These are phyloP conservation scores for Aspergillus hiratsukae DNA, from an alignment of 2,329 filamentous ascomycete genomes.

Conservation along the genomic window DNA sequence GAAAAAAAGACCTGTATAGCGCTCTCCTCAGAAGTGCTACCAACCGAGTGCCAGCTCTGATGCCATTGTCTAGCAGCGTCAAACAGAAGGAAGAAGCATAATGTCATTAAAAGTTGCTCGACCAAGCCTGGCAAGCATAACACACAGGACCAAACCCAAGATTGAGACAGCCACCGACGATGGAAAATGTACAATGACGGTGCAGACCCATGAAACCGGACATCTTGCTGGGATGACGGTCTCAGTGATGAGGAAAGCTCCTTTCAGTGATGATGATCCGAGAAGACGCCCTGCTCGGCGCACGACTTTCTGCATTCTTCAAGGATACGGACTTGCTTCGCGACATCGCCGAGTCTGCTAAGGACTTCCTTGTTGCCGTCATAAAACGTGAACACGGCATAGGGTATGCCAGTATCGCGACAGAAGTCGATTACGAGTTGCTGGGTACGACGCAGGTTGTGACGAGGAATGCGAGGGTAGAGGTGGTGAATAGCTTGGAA, in stretches of 20 bases:
- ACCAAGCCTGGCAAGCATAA: neutral
- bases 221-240: neutral
- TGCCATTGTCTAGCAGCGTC: neutral
- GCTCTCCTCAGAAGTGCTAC: neutral
- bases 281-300: slow-evolving; percentile 27
- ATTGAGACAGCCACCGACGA: neutral
- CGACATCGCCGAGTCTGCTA: slow-evolving; percentile 69
- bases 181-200: neutral
- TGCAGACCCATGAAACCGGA: neutral
- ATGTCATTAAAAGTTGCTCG: neutral
- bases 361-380: slow-evolving; percentile 80
- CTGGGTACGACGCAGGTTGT: slow-evolving; percentile 74
- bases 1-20: neutral
- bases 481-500: slow-evolving; percentile 88
- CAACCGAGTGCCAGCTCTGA: neutral
- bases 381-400: slow-evolving; percentile 79
- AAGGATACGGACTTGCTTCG: slow-evolving; percentile 71
- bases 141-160: neutral
- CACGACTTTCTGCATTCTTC: slow-evolving; percentile 64
- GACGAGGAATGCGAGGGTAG: slow-evolving; percentile 76
- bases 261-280: slow-evolving; percentile 26
- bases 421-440: slow-evolving; percentile 77
- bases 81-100: neutral
- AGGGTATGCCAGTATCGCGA: slow-evolving; percentile 74
- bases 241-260: neutral